These are phyloP conservation scores for Anacardium occidentale DNA, from an alignment of 345 rosid genomes.

Conservation along the genomic window DNA sequence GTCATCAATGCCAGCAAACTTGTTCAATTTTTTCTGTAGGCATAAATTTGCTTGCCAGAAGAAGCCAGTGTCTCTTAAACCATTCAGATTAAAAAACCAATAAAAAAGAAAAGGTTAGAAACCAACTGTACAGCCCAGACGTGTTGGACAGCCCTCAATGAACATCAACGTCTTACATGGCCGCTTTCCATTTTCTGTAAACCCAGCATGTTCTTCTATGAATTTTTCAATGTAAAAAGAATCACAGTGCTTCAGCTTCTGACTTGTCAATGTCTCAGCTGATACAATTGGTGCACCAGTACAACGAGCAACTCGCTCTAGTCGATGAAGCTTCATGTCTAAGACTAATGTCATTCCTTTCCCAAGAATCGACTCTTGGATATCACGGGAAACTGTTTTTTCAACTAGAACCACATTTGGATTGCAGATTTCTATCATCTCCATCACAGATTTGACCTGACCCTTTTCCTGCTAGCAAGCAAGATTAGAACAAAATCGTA, in stretches of 20 bases:
- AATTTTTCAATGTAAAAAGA: constrained; percentile 79
- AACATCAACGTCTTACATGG: constrained; percentile 91
- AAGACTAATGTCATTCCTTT: constrained; percentile 78
- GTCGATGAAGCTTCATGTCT: constrained; percentile 90
- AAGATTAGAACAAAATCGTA: constrained; percentile 23
- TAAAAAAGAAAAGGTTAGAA: not conserved
- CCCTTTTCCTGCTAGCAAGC: constrained; percentile 53
- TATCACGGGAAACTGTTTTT: constrained; percentile 79
- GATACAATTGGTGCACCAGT: constrained; percentile 72
- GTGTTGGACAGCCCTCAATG: constrained; percentile 80
- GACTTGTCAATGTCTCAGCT: constrained; percentile 47
- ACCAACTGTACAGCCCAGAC: constrained; percentile 90
- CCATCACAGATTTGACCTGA: constrained; percentile 56
- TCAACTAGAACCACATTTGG: constrained; percentile 90
- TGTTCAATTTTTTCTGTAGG: not conserved
- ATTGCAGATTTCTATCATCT: constrained; percentile 53
- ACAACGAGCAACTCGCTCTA: constrained; percentile 78
- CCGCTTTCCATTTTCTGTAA: constrained; percentile 67
- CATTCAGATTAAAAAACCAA: not conserved
- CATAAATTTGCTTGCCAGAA: constrained; percentile 3
- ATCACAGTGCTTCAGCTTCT: constrained; percentile 74
- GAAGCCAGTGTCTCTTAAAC: not conserved
- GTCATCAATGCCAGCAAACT: not conserved
- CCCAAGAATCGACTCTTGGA: constrained; percentile 67
- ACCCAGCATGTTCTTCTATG: constrained; percentile 69